Evolutionary conservation across 78 protist genomes (phyloP).

Genomic region (Isochrysis galbana): DNA sequence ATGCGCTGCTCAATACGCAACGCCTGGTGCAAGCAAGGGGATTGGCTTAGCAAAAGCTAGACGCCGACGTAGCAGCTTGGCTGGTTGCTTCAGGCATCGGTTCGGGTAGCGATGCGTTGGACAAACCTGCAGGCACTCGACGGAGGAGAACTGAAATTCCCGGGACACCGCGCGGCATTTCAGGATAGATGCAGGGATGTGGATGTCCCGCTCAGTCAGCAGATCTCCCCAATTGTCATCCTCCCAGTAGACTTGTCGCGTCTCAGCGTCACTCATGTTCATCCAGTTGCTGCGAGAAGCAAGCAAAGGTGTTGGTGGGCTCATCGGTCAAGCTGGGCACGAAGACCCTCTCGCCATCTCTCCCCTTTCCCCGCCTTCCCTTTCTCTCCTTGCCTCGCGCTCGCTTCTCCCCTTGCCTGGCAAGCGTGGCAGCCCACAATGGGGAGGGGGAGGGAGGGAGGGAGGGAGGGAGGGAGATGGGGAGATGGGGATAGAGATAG

Average conservation of each 20-base stretch:
- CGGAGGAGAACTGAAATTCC: constrained; percentile 37
- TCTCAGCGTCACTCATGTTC: constrained; percentile 42
- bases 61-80: too few species aligned
- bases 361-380: too few species aligned
- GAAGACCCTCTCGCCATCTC: too few species aligned
- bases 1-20: constrained; percentile 43
- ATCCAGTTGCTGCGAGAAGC: background rate
- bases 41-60: too few species aligned
- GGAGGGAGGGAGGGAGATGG: background rate
- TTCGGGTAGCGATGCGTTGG: too few species aligned
- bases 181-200: background rate
- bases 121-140: constrained; percentile 36
- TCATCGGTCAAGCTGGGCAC: too few species aligned
- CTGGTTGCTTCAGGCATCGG: too few species aligned
- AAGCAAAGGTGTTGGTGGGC: background rate
- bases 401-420: too few species aligned
- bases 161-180: constrained; percentile 35
- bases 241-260: background rate
- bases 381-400: too few species aligned
- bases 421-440: too few species aligned
- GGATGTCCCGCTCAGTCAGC: background rate
- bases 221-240: background rate
- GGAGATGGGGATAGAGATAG: background rate
- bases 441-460: background rate
- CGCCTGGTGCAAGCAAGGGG: too few species aligned